Base-by-base conservation (phyloP, 2,329 filamentous ascomycete genomes). In the Diaporthe sp. region DNA sequence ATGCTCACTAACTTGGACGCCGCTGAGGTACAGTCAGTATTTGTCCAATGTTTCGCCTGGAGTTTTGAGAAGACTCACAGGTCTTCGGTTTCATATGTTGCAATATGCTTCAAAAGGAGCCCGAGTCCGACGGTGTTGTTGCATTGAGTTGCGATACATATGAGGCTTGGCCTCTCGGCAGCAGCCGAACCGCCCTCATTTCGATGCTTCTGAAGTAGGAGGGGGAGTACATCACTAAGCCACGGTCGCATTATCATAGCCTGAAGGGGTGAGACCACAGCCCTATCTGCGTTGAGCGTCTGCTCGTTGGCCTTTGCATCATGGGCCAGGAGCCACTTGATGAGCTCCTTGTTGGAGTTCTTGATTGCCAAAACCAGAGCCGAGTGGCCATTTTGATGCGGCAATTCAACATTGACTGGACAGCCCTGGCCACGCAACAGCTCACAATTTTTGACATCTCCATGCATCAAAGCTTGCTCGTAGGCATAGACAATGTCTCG, bases 201-300 rank as follows among this genome's bases (percentile, higher is more conserved):
- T 2, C n/a, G 34, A 6, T 44, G 44, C 10, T 34, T 44, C 0
- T 44, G n/a, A 1, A 71, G 67, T 4, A 57, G 6, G 2, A 71
- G 6, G 3, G 67, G 51, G 1, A 71, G 67, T 15, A 34, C 3
- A 2, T 44, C 5, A 6, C n/a, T 71, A 4, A 71, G 53, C 4
- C 0, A 1, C 15, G 68, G 37, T 10, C 37, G 37, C 51, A 1
- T 17, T 4, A 71, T 34, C 68, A 58, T 46, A 7, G 37, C 37
- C 2, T 34, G 4, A 1, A 71, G 25, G 5, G 68, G 51, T 31
- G 37, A 71, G 4, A 34, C 0, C 9, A 15, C 12, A 9, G 0
- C 1, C 2, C 17, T 9, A 1, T 25, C 5, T 15, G 17, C 5
- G 1, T 0, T 22, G n/a, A 10, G 6, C 9, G 12, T 25, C 19